These are phyloP conservation scores for Athelia psychrophila DNA, from an alignment of 1,284 basidiomycete species.

Conservation along the genomic window DNA sequence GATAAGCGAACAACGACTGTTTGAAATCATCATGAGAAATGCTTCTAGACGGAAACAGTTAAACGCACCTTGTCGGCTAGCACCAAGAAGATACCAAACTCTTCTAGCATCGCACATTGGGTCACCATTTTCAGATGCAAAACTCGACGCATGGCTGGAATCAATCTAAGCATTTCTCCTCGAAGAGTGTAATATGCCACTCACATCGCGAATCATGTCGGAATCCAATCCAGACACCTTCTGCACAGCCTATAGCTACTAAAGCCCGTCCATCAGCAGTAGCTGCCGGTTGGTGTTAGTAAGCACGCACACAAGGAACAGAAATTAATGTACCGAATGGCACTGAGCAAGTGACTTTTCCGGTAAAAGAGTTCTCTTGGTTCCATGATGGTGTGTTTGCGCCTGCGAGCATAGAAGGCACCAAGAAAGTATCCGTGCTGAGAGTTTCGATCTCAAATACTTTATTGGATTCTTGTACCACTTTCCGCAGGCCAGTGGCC, in stretches of 20 bases:
- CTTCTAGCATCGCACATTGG: constrained; percentile 92
- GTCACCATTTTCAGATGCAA: constrained; percentile 89
- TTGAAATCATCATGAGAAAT: constrained; percentile 1
- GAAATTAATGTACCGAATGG: constrained; percentile 73
- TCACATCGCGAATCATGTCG: constrained; percentile 81
- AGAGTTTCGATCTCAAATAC: constrained; percentile 89
- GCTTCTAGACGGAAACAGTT: neutral
- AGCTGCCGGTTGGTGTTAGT: constrained; percentile 37
- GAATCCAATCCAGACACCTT: constrained; percentile 97
- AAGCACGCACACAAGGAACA: neutral
- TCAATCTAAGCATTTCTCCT: too few relatives aligned
- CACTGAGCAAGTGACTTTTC: constrained; percentile 90
- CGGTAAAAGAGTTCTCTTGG: constrained; percentile 74
- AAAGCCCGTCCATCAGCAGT: constrained; percentile 82
- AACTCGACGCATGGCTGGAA: constrained; percentile 80
- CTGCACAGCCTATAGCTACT: constrained; percentile 91
- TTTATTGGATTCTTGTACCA: constrained; percentile 90
- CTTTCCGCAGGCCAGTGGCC: constrained; percentile 80
- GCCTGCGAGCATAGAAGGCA: constrained; percentile 55
- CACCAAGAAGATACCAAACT: constrained; percentile 94
- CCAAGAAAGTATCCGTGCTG: constrained; percentile 81
- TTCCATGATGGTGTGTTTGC: constrained; percentile 56
- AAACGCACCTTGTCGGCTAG: constrained; percentile 79
- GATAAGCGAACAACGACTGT: constrained; percentile 82
- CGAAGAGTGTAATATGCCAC: constrained; percentile 26